These are phyloP conservation scores for Penicillium sp. DNA, from an alignment of 2,329 filamentous ascomycete species.

Conservation along the genomic window DNA sequence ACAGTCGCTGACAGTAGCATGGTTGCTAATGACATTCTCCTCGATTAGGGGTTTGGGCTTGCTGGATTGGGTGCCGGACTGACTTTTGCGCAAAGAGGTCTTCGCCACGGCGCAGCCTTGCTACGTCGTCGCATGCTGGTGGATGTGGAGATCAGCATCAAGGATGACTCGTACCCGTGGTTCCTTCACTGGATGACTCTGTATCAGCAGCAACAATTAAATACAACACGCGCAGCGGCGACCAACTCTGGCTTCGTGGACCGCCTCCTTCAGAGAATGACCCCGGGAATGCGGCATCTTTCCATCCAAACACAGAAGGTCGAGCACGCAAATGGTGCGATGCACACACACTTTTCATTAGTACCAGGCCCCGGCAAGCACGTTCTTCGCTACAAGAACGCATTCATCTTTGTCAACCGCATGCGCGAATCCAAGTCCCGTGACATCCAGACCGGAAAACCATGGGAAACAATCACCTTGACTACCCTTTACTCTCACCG, in stretches of 20 bases:
- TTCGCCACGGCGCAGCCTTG: constrained; percentile 65
- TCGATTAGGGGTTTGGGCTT: constrained; percentile 69
- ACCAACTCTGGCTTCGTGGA: constrained; percentile 44
- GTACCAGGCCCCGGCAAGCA: constrained; percentile 89
- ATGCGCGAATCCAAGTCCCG: constrained; percentile 79
- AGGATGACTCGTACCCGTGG: constrained; percentile 91
- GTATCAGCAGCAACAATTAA: constrained; percentile 60
- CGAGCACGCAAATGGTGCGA: constrained; percentile 59
- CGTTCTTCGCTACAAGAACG: constrained; percentile 76
- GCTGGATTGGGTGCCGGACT: constrained; percentile 78
- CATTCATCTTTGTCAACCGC: constrained; percentile 80
- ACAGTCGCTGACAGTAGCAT: background rate
- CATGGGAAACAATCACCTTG: constrained; percentile 88
- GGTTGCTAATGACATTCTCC: constrained; percentile 5
- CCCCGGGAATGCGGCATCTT: constrained; percentile 57
- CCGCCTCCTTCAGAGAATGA: constrained; percentile 52
- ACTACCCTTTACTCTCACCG: constrained; percentile 87
- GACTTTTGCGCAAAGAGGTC: constrained; percentile 71
- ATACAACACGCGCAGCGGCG: constrained; percentile 47
- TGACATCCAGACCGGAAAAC: constrained; percentile 72
- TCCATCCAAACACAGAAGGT: constrained; percentile 60
- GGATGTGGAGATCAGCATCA: constrained; percentile 90
- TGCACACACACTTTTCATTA: constrained; percentile 74
- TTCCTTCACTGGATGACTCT: constrained; percentile 89
- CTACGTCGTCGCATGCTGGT: constrained; percentile 82